Evolutionary conservation across 2,329 filamentous ascomycete genomes (phyloP).

Genomic region (Colletotrichum brevisporum): DNA sequence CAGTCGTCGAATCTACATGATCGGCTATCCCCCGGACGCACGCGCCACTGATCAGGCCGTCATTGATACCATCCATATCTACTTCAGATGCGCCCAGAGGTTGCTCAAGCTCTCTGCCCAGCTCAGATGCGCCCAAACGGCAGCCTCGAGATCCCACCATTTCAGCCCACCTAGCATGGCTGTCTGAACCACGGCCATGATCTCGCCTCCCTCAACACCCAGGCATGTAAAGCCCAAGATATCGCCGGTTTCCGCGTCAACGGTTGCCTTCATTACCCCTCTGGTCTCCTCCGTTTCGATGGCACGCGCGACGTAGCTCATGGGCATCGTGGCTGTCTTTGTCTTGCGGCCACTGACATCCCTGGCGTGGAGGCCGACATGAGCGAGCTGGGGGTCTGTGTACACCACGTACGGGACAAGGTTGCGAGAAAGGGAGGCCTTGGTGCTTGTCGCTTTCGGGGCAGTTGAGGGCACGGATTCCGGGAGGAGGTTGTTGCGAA

Average conservation of each 20-base stretch:
- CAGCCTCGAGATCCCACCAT: conserved; percentile 61
- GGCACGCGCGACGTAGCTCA: conserved; percentile 64
- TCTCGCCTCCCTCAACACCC: conserved; percentile 65
- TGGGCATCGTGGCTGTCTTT: conserved; percentile 64
- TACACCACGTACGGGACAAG: conserved; percentile 64
- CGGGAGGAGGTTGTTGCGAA: conserved; percentile 60
- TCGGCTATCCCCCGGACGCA: background rate
- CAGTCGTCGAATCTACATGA: conserved; percentile 23
- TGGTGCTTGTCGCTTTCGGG: conserved; percentile 43
- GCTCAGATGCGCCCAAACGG: conserved; percentile 65
- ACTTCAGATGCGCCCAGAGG: conserved; percentile 60
- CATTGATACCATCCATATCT: background rate
- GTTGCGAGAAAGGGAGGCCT: conserved; percentile 49
- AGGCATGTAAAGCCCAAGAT: conserved; percentile 68
- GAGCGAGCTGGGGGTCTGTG: conserved; percentile 67
- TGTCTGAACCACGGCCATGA: conserved; percentile 67
- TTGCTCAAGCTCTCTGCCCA: conserved; percentile 67
- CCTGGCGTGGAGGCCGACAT: conserved; percentile 62
- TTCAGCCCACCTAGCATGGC: conserved; percentile 64
- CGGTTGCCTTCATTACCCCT: conserved; percentile 66
- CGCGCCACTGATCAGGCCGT: background rate
- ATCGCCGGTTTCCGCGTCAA: conserved; percentile 61
- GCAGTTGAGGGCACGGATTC: conserved; percentile 44
- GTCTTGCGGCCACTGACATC: conserved; percentile 54
- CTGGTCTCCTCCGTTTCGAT: conserved; percentile 66